A percentile compares a stretch with the other conserved stretches of the same genome.
phyloP scores from a whole-genome alignment of 371 early-diverging fungal species.

The Actinomortierella wolfii region DNA sequence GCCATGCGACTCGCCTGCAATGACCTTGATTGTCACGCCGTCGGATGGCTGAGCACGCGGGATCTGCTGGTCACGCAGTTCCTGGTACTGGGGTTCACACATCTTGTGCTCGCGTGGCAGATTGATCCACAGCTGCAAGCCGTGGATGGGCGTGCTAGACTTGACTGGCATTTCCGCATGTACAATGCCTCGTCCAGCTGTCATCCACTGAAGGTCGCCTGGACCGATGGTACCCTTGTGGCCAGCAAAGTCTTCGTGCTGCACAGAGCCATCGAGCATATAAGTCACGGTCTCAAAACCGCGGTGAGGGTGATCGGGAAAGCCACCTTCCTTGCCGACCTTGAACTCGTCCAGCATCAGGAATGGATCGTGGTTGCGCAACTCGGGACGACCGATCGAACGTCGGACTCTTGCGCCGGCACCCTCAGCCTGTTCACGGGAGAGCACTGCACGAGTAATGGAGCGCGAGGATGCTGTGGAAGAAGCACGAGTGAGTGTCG shows the following conservation, averaged over 20 bases:
- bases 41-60: constrained; percentile 53
- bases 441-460: constrained; percentile 10
- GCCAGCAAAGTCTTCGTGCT: constrained; percentile 86
- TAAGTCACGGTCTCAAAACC: constrained; percentile 87
- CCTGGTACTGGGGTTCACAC: constrained; percentile 73
- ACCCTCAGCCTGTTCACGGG: constrained; percentile 32
- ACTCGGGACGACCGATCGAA: constrained; percentile 65
- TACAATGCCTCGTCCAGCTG: constrained; percentile 67
- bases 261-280: too few species aligned
- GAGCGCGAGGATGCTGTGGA: constrained; percentile 8
- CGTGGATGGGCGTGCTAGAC: constrained; percentile 54
- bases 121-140: constrained; percentile 77
- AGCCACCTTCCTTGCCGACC: constrained; percentile 60
- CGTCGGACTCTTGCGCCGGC: constrained; percentile 64
- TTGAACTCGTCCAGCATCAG: constrained; percentile 85
- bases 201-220: constrained; percentile 74
- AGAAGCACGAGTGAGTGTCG: not conserved
- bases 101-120: constrained; percentile 69
- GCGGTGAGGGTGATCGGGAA: constrained; percentile 72
- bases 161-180: constrained; percentile 70
- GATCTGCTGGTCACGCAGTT: constrained; percentile 55
- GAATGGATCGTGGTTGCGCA: constrained; percentile 83
- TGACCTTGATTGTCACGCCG: constrained; percentile 70
- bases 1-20: constrained; percentile 75
- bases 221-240: constrained; percentile 74